Base-by-base conservation (phyloP, 73 alveolate genomes). In the Tetrahymena borealis region DNA sequence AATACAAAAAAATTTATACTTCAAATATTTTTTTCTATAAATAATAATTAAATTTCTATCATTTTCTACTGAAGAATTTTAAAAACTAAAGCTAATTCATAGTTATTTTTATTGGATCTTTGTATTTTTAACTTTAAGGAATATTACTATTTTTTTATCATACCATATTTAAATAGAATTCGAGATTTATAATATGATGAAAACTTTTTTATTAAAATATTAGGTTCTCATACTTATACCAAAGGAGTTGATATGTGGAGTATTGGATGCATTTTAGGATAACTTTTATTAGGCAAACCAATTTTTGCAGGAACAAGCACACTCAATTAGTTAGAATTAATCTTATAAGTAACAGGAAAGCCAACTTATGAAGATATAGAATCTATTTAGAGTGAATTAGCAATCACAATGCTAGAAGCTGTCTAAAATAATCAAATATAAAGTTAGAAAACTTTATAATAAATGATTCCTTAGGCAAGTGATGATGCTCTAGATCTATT, bases 201-300 rank as follows among this genome's bases (percentile, higher is more conserved):
- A 18, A 18, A 18, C 20, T 18, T 41, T 7, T 18, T 41, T 20
- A 41, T 7, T 41, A 12, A 18, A 3, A 20, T 60, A 10, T 24
- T n/a, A 60, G 98, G 99, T 10, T 94, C 98, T 38, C 97, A 97
- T 91, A 97, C 95, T 39, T 97, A 97, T 92, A 97, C 99, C 32
- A 94, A 95, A 91, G 98, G 97, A 37, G 99, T 97, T 39, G 99
- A 97, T 95, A 97, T 97, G 99, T 97, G 99, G 99, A 94, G 98
- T 94, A 92, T 97, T 18, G 99, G 99, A 12, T 97, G 99, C 39
- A 97, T 97, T 91, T 91, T 97, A 90, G 95, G 98, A 28, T 99
- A 97, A 93, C 93, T 97, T 35, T 91, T 97, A 9, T 43, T 93
- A 15, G 99, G 99, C 7, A 97, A 97, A 38, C 99, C 99, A 4